Percentiles rank a stretch among this genome's conserved stretches.
Evolutionary conservation across 164 flowering plant genomes (phyloP).

Genomic region (Tetracentron sinense): DNA sequence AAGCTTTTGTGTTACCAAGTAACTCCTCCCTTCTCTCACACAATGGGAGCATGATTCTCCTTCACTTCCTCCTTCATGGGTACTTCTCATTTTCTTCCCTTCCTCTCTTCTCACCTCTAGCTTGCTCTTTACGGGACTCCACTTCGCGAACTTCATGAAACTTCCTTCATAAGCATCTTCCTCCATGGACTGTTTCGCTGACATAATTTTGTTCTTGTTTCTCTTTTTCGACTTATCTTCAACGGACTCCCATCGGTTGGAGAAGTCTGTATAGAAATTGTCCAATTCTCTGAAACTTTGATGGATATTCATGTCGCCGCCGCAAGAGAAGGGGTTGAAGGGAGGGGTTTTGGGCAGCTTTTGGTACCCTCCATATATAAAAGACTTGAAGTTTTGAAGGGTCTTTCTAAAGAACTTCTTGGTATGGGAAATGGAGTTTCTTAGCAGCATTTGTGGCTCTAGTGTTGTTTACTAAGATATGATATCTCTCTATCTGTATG

Average conservation of each 20-base stretch:
- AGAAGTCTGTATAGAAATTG: constrained; percentile 28
- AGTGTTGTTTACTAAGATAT: neutral
- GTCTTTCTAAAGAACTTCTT: constrained; percentile 50
- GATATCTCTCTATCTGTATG: neutral
- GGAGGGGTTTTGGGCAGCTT: constrained; percentile 45
- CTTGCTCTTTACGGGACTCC: constrained; percentile 18
- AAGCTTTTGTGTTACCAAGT: constrained; percentile 40
- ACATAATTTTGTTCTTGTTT: constrained; percentile 7
- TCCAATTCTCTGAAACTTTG: constrained; percentile 29
- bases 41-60: constrained; percentile 14
- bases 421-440: constrained; percentile 45
- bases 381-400: constrained; percentile 38
- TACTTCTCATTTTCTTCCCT: constrained; percentile 5
- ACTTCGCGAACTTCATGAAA: constrained; percentile 14
- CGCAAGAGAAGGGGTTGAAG: constrained; percentile 36
- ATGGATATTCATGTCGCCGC: constrained; percentile 16
- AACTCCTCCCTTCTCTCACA: constrained; percentile 15
- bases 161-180: constrained; percentile 19
- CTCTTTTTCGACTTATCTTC: constrained; percentile 15
- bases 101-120: constrained; percentile 5
- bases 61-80: constrained; percentile 7
- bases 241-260: constrained; percentile 24
- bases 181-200: constrained; percentile 5
- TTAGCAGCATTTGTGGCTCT: constrained; percentile 41
- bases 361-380: constrained; percentile 41